A percentile compares a stretch with the other conserved stretches of the same genome.
Evolutionary conservation across 805 yeast species (phyloP).

Genomic region (Ogataea kodamae): DNA sequence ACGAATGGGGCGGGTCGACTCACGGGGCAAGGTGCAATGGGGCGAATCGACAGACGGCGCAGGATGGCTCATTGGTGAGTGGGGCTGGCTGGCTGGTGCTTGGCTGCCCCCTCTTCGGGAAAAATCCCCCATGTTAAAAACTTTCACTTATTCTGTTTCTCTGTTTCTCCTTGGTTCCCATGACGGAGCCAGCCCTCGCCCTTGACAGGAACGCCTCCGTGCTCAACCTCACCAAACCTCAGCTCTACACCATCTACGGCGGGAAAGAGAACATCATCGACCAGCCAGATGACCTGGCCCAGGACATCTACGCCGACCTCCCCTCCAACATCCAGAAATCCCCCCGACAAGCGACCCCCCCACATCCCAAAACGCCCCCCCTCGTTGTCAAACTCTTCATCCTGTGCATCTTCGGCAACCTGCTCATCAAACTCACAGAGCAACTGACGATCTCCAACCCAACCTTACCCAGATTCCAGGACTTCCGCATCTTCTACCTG

Average conservation of each 20-base stretch:
- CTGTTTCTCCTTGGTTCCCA: no score
- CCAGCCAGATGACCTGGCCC: conserved; percentile 18
- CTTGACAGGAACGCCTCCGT: conserved; percentile 19
- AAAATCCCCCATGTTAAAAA: no score
- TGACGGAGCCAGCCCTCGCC: conserved; percentile 2
- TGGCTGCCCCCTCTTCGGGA: no score
- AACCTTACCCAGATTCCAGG: conserved; percentile 26
- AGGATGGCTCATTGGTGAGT: no score
- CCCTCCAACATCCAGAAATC: conserved; percentile 13
- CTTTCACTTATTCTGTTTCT: no score
- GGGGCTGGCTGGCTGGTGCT: no score
- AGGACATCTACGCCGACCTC: conserved; percentile 21
- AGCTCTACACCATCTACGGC: conserved; percentile 28
- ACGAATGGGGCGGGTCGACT: no score
- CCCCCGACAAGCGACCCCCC: not conserved
- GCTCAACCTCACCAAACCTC: conserved; percentile 27
- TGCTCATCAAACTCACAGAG: conserved; percentile 50
- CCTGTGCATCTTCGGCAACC: conserved; percentile 45
- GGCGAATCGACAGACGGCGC: no score
- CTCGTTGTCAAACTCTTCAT: conserved; percentile 2
- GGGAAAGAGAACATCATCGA: conserved; percentile 19
- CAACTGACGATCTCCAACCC: conserved; percentile 42
- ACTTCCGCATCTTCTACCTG: conserved; percentile 36
- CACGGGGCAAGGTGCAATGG: no score
- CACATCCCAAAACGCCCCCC: not conserved